Evolutionary conservation across 1,284 basidiomycete species (phyloP), one percentile per base, ranked within the genome.

Genomic region (Rhodotorula sp.): DNA sequence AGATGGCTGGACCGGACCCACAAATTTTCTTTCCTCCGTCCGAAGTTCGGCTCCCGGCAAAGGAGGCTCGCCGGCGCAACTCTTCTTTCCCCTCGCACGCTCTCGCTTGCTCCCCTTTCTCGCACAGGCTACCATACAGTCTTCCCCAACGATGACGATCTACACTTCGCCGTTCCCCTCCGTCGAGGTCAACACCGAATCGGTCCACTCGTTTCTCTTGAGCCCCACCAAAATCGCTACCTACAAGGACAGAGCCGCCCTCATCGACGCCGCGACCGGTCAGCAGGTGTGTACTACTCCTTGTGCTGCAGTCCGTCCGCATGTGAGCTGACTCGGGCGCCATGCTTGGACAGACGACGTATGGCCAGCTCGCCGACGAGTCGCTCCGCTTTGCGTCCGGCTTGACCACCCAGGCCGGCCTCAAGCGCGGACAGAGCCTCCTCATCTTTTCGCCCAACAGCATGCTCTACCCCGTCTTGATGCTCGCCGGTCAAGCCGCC

Each of bases 401-500:
- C 18, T 49, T 70, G 45, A 62, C 65, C 8, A 19, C 47, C 21
- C 43, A 50, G n/a, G 64, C 62, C 23, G 34, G 66, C 8, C 62
- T 74, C 52, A 59, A 60, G 47, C 67, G 65, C 15, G 60, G 69
- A 26, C 55, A 72, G 38, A 67, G 66, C 1, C 38, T 76, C 31
- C 66, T 72, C 62, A 16, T 76, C 34, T 76, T 74, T 60, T 45
- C 57, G 2, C 72, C 75, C 14, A 76, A 76, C 62, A 62, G 52
- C 5, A n/a, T 54, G 18, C 61, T 74, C 8, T 76, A 74, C 64
- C 68, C 69, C 8, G 58, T 64, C 21, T 61, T 74, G 34, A 31
- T 74, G 48, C 64, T 76, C 12, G 75, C 60, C 5, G 67, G 68
- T 23, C 68, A 74, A 38, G 72, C 72, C 1, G 70, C 75, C 3